These are phyloP conservation scores for Diaporthe sp. DNA, from an alignment of 2,329 filamentous ascomycete genomes.

Conservation along the genomic window DNA sequence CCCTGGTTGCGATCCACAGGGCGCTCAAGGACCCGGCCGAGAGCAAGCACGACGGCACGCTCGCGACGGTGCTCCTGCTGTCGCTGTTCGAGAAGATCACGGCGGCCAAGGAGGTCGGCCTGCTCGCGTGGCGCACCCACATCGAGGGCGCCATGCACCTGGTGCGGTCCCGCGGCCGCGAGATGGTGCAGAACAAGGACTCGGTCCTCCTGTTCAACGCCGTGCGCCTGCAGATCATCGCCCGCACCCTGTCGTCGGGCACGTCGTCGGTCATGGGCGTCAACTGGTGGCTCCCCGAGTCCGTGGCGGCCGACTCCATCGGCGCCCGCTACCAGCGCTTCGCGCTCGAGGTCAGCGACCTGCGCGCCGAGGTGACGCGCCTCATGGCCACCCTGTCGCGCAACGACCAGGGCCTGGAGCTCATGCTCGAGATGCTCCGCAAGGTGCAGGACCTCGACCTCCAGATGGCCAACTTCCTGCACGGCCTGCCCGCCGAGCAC, in stretches of 20 bases:
- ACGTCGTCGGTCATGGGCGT: conserved; percentile 66
- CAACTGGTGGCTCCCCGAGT: conserved; percentile 72
- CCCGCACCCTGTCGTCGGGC: conserved; percentile 68
- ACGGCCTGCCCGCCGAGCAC: conserved; percentile 63
- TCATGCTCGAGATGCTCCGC: conserved; percentile 66
- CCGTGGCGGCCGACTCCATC: conserved; percentile 61
- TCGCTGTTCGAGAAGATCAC: conserved; percentile 72
- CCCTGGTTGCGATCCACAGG: conserved; percentile 63
- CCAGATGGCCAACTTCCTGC: conserved; percentile 67
- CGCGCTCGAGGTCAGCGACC: conserved; percentile 66
- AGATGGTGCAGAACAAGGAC: conserved; percentile 65
- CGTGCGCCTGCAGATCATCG: conserved; percentile 73
- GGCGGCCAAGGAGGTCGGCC: conserved; percentile 65
- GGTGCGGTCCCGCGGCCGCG: conserved; percentile 68
- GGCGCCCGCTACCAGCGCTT: conserved; percentile 62
- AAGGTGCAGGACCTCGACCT: conserved; percentile 66
- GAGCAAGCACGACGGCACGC: conserved; percentile 66
- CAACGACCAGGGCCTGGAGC: conserved; percentile 62
- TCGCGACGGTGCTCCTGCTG: conserved; percentile 71
- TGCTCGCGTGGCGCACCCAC: conserved; percentile 73
- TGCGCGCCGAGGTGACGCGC: conserved; percentile 66
- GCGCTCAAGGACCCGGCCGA: conserved; percentile 65
- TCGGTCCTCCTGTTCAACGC: conserved; percentile 70
- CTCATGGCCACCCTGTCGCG: conserved; percentile 61
- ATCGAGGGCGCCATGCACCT: conserved; percentile 73